A percentile compares a stretch with the other conserved stretches of the same genome.
These are phyloP conservation scores for Termitomyces sp. DNA, from an alignment of 768 basidiomycete genomes.

Conservation along the genomic window DNA sequence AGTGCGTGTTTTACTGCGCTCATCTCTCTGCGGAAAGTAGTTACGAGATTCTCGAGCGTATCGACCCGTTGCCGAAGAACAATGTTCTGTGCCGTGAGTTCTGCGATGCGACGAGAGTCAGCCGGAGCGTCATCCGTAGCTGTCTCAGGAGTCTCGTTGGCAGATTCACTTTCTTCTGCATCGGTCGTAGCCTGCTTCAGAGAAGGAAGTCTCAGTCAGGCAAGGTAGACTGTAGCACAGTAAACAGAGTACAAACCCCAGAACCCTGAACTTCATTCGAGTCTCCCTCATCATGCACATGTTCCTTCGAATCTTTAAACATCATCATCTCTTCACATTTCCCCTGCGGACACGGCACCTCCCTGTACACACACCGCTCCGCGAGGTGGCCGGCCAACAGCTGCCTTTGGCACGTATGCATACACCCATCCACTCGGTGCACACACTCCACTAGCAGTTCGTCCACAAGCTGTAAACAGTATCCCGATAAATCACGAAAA, in stretches of 20 bases:
- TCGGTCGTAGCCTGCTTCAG: background rate
- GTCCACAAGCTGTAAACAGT: constrained; percentile 60
- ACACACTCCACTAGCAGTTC: constrained; percentile 75
- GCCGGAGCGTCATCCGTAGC: constrained; percentile 28
- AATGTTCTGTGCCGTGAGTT: constrained; percentile 59
- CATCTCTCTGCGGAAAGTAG: constrained; percentile 51
- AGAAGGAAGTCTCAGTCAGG: background rate
- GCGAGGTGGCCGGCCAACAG: constrained; percentile 56
- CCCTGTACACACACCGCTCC: constrained; percentile 53
- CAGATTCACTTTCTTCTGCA: background rate
- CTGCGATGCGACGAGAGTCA: constrained; percentile 30
- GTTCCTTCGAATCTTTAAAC: constrained; percentile 3
- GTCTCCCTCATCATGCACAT: constrained; percentile 6
- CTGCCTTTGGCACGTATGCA: constrained; percentile 61
- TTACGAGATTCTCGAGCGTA: constrained; percentile 49
- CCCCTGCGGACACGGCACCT: constrained; percentile 43
- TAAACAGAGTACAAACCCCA: background rate
- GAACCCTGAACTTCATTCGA: background rate
- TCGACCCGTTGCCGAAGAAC: constrained; percentile 54
- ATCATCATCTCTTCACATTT: constrained; percentile 31
- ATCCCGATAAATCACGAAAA: background rate
- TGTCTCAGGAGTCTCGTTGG: background rate
- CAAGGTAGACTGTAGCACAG: background rate
- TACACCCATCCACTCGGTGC: constrained; percentile 53
- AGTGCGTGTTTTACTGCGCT: constrained; percentile 47